Conservation (phyloP, 2,329 filamentous ascomycete genomes). For the Neobulgaria alba region DNA sequence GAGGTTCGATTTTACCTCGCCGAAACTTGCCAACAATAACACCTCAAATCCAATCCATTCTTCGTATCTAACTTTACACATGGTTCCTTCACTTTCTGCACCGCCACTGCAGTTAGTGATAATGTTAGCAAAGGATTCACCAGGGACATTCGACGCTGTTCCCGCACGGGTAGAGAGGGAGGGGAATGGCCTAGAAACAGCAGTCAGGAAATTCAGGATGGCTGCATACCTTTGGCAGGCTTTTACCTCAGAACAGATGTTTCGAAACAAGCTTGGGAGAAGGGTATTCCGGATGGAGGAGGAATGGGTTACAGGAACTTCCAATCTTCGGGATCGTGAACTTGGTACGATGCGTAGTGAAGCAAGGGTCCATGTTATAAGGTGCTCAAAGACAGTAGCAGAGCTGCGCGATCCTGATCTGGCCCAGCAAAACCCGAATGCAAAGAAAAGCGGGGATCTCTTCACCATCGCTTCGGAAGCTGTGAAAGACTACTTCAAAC, state of each 20-base stretch:
- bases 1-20: slow-evolving; percentile 79
- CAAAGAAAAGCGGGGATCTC: slow-evolving; percentile 62
- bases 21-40: slow-evolving; percentile 65
- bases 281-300: slow-evolving; percentile 88
- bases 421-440: slow-evolving; percentile 67
- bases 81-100: slow-evolving; percentile 67
- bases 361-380: slow-evolving; percentile 80
- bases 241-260: slow-evolving; percentile 96
- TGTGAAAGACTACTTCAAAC: slow-evolving; percentile 68
- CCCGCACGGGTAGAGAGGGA: slow-evolving; percentile 69
- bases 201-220: slow-evolving; percentile 87
- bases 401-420: slow-evolving; percentile 72
- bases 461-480: slow-evolving; percentile 72
- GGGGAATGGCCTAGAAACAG: slow-evolving; percentile 72
- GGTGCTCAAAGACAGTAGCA: slow-evolving; percentile 71
- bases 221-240: slow-evolving; percentile 95
- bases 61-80: slow-evolving; percentile 75
- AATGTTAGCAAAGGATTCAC: slow-evolving; percentile 79
- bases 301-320: slow-evolving; percentile 80
- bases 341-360: slow-evolving; percentile 75
- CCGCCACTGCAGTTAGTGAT: slow-evolving; percentile 88
- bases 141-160: slow-evolving; percentile 73
- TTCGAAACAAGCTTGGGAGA: slow-evolving; percentile 75
- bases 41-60: slow-evolving; percentile 64
- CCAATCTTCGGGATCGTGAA: slow-evolving; percentile 66